These are phyloP conservation scores for Zygosaccharomyces sapae DNA, from an alignment of 1,139 yeast species.

Conservation along the genomic window DNA sequence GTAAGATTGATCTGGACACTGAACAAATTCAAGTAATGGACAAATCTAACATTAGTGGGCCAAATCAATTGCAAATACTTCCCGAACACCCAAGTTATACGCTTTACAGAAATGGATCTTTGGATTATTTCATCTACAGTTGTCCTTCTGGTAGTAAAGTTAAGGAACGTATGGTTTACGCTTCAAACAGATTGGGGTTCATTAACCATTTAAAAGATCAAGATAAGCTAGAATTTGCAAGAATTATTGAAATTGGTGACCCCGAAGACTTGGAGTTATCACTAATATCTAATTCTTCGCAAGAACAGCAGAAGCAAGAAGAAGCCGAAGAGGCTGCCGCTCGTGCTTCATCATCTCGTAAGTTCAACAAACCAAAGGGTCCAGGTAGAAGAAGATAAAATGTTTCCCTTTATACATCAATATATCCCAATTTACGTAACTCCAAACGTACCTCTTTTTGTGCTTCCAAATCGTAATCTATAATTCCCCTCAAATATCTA, in stretches of 20 bases:
- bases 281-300: slow-evolving; percentile 27
- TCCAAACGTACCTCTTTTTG: slow-evolving; percentile 8
- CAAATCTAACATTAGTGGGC: slow-evolving; percentile 20
- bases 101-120: slow-evolving; percentile 39
- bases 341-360: slow-evolving; percentile 28
- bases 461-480: slow-evolving; percentile 25
- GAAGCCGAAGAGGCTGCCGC: slow-evolving; percentile 17
- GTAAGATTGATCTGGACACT: slow-evolving; percentile 37
- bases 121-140: slow-evolving; percentile 58
- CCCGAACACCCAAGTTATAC: slow-evolving; percentile 55
- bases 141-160: slow-evolving; percentile 91
- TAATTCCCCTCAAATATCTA: slow-evolving; percentile 17
- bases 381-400: slow-evolving; percentile 38
- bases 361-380: slow-evolving; percentile 53
- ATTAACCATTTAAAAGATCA: slow-evolving; percentile 46
- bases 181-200: slow-evolving; percentile 72
- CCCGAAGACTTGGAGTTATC: slow-evolving; percentile 55
- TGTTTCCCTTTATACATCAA: not conserved
- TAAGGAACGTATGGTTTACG: slow-evolving; percentile 88
- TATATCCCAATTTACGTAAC: slow-evolving; percentile 13
- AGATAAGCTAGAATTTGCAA: slow-evolving; percentile 38
- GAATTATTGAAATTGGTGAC: slow-evolving; percentile 64
- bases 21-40: slow-evolving; percentile 38
- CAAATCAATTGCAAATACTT: slow-evolving; percentile 37
- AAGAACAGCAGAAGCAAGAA: slow-evolving; percentile 19